Evolutionary conservation across 2,329 filamentous ascomycete genomes (phyloP).

Genomic region (Stachybotrys chartarum): DNA sequence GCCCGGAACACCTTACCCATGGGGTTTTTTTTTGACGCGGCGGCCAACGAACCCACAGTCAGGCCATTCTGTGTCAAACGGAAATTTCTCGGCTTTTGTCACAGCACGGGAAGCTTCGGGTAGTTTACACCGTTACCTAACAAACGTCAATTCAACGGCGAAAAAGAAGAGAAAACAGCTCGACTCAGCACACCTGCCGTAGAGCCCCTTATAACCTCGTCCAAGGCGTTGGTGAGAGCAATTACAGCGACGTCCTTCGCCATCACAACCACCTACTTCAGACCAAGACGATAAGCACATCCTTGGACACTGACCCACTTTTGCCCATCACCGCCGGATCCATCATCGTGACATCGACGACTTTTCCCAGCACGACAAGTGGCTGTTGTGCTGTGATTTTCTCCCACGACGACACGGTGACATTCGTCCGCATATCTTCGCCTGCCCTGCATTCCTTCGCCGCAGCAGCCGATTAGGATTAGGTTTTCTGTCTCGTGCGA

Average conservation of each 20-base stretch:
- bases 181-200: background rate
- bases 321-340: background rate
- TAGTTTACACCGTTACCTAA: background rate
- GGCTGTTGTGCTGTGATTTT: too few relatives aligned
- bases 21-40: too few relatives aligned
- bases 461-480: too few relatives aligned
- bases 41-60: background rate
- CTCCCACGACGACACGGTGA: too few relatives aligned
- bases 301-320: background rate
- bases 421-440: too few relatives aligned
- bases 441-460: too few relatives aligned
- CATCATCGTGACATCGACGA: conserved; percentile 11
- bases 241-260: too few relatives aligned
- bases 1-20: too few relatives aligned
- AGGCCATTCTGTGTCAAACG: conserved; percentile 9
- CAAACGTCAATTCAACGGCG: background rate
- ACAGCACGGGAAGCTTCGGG: conserved; percentile 10
- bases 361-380: background rate
- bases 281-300: too few relatives aligned
- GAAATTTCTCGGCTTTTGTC: conserved; percentile 22
- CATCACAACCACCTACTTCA: too few relatives aligned
- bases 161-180: background rate
- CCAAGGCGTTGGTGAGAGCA: background rate
- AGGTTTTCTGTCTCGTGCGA: too few relatives aligned
- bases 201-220: background rate